phyloP scores from a whole-genome alignment of 495 filamentous ascomycete species.

The Penicillium lividum region DNA sequence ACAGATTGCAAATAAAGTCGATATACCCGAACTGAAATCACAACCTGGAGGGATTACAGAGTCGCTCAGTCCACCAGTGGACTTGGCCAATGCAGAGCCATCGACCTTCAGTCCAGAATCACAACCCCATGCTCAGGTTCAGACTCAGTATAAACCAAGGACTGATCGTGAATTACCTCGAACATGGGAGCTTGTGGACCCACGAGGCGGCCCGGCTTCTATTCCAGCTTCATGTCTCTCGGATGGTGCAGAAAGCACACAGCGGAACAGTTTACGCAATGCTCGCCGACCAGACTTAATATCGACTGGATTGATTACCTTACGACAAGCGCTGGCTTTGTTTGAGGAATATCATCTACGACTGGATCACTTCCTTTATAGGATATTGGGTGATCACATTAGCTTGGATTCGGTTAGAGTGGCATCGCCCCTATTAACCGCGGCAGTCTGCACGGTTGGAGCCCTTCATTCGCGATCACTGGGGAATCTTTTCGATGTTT shows the following conservation, averaged over 20 bases:
- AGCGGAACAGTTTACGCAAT: constrained; percentile 9
- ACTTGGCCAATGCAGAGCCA: constrained; percentile 6
- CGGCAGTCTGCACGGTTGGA: constrained; percentile 36
- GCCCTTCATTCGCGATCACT: constrained; percentile 31
- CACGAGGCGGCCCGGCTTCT: constrained; percentile 27
- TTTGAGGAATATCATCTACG: constrained; percentile 34
- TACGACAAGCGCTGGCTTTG: constrained; percentile 24
- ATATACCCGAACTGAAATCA: constrained; percentile 24
- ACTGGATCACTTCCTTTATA: constrained; percentile 41
- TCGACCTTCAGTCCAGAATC: neutral
- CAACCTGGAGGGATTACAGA: constrained; percentile 5
- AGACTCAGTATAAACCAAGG: neutral
- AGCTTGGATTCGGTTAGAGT: constrained; percentile 26
- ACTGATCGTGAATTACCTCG: constrained; percentile 3
- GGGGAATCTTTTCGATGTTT: constrained; percentile 32
- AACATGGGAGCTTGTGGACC: constrained; percentile 29
- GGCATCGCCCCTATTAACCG: constrained; percentile 32
- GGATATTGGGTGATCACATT: constrained; percentile 33
- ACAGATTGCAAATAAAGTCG: constrained; percentile 24
- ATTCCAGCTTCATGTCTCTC: constrained; percentile 34
- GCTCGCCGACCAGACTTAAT: constrained; percentile 24
- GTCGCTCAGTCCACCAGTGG: constrained; percentile 11
- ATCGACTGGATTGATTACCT: constrained; percentile 20
- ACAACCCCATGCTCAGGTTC: neutral
- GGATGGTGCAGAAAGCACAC: constrained; percentile 18